Percentiles rank a stretch among this genome's conserved stretches.
These are phyloP conservation scores for Symmetrospora coprosmae DNA, from an alignment of 768 basidiomycete species.

Conservation along the genomic window DNA sequence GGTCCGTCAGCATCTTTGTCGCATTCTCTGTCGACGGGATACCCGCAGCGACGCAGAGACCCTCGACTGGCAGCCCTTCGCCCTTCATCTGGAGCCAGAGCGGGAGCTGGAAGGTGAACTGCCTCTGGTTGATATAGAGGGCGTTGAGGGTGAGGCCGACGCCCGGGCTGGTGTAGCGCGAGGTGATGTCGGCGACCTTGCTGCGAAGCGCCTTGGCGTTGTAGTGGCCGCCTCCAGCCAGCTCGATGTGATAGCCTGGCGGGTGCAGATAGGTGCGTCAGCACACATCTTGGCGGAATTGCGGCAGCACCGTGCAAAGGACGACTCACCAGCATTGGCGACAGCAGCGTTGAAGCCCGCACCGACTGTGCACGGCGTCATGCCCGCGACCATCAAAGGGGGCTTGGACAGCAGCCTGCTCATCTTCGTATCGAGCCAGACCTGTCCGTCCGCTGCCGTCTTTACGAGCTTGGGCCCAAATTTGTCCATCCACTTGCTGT, in stretches of 20 bases:
- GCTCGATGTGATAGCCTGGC: slow-evolving; percentile 65
- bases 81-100: slow-evolving; percentile 95
- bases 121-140: slow-evolving; percentile 38
- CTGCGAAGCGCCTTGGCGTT: slow-evolving; percentile 71
- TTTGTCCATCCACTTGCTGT: slow-evolving; percentile 83
- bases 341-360: slow-evolving; percentile 87
- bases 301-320: not conserved
- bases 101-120: slow-evolving; percentile 71
- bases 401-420: slow-evolving; percentile 90
- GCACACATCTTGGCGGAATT: not conserved
- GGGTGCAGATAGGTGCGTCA: not conserved
- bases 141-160: slow-evolving; percentile 87
- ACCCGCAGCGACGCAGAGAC: slow-evolving; percentile 97
- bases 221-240: slow-evolving; percentile 97
- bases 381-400: slow-evolving; percentile 98
- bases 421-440: slow-evolving; percentile 90
- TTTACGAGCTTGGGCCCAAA: slow-evolving; percentile 72
- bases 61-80: slow-evolving; percentile 89
- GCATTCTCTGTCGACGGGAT: slow-evolving; percentile 95
- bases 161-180: slow-evolving; percentile 52
- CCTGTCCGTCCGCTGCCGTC: slow-evolving; percentile 83
- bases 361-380: slow-evolving; percentile 96
- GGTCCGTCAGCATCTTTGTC: slow-evolving; percentile 77
- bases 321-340: slow-evolving; percentile 57
- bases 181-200: slow-evolving; percentile 85